These are phyloP conservation scores for Malus sylvestris DNA, from an alignment of 306 rosid genomes.

Conservation along the genomic window DNA sequence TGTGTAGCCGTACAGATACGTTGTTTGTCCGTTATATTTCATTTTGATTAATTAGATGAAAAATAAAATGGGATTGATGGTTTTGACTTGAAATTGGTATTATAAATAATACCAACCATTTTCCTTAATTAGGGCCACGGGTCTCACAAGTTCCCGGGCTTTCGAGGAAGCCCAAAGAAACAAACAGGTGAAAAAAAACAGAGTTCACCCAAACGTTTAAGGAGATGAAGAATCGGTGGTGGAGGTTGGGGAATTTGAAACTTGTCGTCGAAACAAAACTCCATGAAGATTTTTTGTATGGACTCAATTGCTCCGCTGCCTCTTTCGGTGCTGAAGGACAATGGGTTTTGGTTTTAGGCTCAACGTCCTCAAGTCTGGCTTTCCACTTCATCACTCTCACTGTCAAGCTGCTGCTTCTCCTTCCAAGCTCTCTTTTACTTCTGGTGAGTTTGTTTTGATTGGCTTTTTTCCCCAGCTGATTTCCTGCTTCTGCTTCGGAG, in stretches of 20 bases:
- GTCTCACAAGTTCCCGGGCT: neutral
- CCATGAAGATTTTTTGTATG: conserved; percentile 22
- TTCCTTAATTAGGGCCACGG: too few species aligned
- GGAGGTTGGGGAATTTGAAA: neutral
- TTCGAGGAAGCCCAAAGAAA: neutral
- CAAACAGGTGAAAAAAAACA: neutral
- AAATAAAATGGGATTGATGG: too few species aligned
- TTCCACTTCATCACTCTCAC: conserved; percentile 45
- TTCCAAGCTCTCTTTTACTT: conserved; percentile 42
- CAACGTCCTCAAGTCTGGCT: conserved; percentile 40
- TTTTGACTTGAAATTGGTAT: too few species aligned
- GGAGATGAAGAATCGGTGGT: conserved; percentile 22
- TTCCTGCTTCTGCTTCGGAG: neutral
- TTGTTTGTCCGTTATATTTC: too few species aligned
- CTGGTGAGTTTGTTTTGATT: conserved; percentile 38
- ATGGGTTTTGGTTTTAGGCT: conserved; percentile 71
- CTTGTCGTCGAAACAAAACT: neutral
- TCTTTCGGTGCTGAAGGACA: conserved; percentile 1
- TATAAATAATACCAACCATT: too few species aligned
- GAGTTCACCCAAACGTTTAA: neutral
- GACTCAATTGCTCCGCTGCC: conserved; percentile 26
- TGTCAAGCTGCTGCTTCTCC: conserved; percentile 32
- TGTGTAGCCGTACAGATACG: too few species aligned
- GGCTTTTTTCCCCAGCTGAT: neutral
- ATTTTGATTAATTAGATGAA: too few species aligned